A percentile compares a stretch with the other conserved stretches of the same genome.
These are phyloP conservation scores for Sclerotiophoma versabilis DNA, from an alignment of 2,329 filamentous ascomycete species.

Conservation along the genomic window DNA sequence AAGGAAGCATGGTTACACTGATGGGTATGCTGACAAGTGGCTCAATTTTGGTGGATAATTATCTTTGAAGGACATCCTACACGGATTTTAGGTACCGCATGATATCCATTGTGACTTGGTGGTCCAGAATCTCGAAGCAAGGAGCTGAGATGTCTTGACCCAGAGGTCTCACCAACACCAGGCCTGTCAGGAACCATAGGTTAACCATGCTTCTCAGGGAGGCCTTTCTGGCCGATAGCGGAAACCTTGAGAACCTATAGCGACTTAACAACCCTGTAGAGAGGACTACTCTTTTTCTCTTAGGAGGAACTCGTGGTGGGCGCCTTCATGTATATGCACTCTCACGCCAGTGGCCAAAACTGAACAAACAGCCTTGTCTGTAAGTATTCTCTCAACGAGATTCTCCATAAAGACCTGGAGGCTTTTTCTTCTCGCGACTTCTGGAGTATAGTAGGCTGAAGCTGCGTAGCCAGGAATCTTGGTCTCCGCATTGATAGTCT, in stretches of 20 bases:
- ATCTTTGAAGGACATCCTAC: constrained; percentile 22
- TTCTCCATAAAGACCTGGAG: constrained; percentile 9
- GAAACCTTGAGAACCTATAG: constrained; percentile 16
- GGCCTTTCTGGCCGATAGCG: constrained; percentile 9
- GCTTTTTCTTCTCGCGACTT: constrained; percentile 14
- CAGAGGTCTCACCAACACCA: constrained; percentile 29
- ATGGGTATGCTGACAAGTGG: constrained; percentile 28
- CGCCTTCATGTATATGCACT: constrained; percentile 46
- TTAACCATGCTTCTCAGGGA: constrained; percentile 10
- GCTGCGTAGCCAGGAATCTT: constrained; percentile 20
- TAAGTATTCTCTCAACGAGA: not conserved
- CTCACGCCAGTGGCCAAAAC: constrained; percentile 18
- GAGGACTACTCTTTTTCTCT: constrained; percentile 26
- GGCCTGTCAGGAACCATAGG: not conserved
- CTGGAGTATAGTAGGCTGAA: constrained; percentile 23
- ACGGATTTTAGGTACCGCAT: constrained; percentile 30
- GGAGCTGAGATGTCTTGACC: constrained; percentile 26
- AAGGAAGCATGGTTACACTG: constrained; percentile 35
- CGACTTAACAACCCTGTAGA: constrained; percentile 14
- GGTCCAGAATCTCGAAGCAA: constrained; percentile 4
- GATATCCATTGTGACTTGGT: constrained; percentile 17
- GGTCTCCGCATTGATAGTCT: constrained; percentile 16
- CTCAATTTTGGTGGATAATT: constrained; percentile 27
- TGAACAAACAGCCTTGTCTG: not conserved
- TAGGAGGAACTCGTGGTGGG: constrained; percentile 8